Evolutionary conservation across 768 basidiomycete species (phyloP).

Genomic region (Nidula microcarpa): DNA sequence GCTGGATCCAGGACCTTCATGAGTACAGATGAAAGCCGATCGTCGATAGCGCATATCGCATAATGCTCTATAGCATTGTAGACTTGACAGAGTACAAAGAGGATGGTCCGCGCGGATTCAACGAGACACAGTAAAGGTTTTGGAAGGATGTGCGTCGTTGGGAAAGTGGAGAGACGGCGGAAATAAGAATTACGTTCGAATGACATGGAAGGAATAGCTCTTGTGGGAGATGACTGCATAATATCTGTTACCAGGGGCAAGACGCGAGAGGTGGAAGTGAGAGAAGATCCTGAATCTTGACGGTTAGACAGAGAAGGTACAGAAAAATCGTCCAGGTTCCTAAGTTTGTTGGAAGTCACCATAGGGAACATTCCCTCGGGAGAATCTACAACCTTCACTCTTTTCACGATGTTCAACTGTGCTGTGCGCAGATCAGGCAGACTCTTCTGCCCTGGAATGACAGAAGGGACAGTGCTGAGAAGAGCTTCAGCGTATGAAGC

Average conservation of each 20-base stretch:
- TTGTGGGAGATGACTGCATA: conserved; percentile 8
- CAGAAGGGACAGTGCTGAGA: not conserved
- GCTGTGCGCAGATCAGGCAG: conserved; percentile 76
- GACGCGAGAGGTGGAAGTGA: conserved; percentile 20
- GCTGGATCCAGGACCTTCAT: conserved; percentile 86
- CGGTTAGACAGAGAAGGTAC: not conserved
- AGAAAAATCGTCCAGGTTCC: conserved; percentile 3
- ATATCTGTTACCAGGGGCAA: not conserved
- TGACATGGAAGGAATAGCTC: conserved; percentile 58
- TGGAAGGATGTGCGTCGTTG: conserved; percentile 67
- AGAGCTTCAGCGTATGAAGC: too few species aligned
- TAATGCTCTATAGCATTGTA: conserved; percentile 89
- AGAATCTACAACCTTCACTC: conserved; percentile 17
- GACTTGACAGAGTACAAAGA: conserved; percentile 90
- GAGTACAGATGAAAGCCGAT: conserved; percentile 76
- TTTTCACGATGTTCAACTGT: conserved; percentile 31
- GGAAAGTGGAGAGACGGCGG: conserved; percentile 80
- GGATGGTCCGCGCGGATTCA: conserved; percentile 87
- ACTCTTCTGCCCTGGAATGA: conserved; percentile 67
- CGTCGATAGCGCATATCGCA: conserved; percentile 77
- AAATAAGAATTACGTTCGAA: conserved; percentile 92
- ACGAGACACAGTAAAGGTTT: conserved; percentile 64
- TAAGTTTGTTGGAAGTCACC: not conserved
- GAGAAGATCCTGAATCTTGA: conserved; percentile 40
- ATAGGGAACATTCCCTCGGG: conserved; percentile 1